phyloP scores from a whole-genome alignment of 179 eudicot genomes.

The Corrigiola litoralis region DNA sequence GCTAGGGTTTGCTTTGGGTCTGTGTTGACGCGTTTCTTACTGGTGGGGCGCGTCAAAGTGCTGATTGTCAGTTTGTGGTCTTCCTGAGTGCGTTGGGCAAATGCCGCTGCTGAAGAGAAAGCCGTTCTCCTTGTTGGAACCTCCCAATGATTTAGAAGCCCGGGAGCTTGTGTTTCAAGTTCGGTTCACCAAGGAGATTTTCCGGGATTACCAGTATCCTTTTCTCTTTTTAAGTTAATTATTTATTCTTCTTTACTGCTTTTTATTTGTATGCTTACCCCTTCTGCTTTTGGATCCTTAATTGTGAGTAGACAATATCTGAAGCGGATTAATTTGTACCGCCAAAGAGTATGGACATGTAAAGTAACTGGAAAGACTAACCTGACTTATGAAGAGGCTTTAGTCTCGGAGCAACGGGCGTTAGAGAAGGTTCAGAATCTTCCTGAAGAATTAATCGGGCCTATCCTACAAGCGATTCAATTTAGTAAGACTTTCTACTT shows the following conservation, averaged over 20 bases:
- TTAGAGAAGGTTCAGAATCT: slow-evolving; percentile 63
- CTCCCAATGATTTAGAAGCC: slow-evolving; percentile 66
- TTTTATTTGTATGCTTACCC: not conserved
- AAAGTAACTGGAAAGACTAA: slow-evolving; percentile 78
- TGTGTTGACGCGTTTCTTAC: slow-evolving; percentile 13
- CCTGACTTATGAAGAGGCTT: slow-evolving; percentile 91
- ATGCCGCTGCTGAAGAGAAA: slow-evolving; percentile 82
- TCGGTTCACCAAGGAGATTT: slow-evolving; percentile 86
- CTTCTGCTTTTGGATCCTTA: slow-evolving; percentile 22
- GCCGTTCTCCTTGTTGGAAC: slow-evolving; percentile 60
- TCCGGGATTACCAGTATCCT: slow-evolving; percentile 78
- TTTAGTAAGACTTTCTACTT: slow-evolving; percentile 54
- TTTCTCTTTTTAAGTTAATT: slow-evolving; percentile 10
- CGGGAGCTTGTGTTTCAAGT: slow-evolving; percentile 70
- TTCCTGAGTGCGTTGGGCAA: slow-evolving; percentile 20
- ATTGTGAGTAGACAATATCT: slow-evolving; percentile 59
- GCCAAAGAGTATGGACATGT: slow-evolving; percentile 84
- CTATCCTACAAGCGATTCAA: slow-evolving; percentile 72
- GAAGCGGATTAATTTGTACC: slow-evolving; percentile 78
- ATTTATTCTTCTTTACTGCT: not conserved
- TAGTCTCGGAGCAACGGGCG: slow-evolving; percentile 77
- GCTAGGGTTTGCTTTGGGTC: slow-evolving; percentile 23
- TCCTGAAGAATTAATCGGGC: slow-evolving; percentile 68
- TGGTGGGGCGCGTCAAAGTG: slow-evolving; percentile 5
- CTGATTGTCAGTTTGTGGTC: slow-evolving; percentile 4